Base-by-base conservation (phyloP, 176 grass and related monocot genomes). In the Rhynchospora pubera region DNA sequence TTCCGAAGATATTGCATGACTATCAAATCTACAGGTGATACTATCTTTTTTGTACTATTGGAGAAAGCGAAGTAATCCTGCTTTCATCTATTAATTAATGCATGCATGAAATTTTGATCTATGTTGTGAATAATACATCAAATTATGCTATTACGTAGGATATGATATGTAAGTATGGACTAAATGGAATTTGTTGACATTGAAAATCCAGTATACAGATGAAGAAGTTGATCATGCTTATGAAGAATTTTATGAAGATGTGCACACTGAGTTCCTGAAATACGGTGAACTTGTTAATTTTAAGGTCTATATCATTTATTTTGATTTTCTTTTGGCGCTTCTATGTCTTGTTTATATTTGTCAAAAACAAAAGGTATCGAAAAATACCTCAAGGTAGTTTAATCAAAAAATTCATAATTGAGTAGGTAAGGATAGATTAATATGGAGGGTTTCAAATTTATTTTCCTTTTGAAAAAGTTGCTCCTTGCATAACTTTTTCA, bases 211-310 rank as follows among this genome's bases (percentile, higher is more conserved):
- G 96, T 99, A 79, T 73, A 95, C 92, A 55, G 96, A 99, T 82
- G 96, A 99, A 90, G 92, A 98, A 76, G 68, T 98, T 82, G 90
- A 98, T 79, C 78, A 87, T 16, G 89, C 82, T 74, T 98, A 98
- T 86, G 92, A 98, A 93, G 92, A 98, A 90, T 98, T 98, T 91
- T 98, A 98, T 82, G 96, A 98, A 70, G 96, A 98, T 47, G 96
- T 98, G 70, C 96, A 98, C 77, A 94, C 92, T 26, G 96, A 98
- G 87, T 98, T 98, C 87, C 79, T 93, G 84, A 98, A 94, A 86
- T 98, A 87, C 69, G 92, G 96, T 61, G 96, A 94, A 92, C 89
- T 98, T 85, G 74, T 87, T 15, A 98, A 98, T 81, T 98, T 98
- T 82, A 98, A 98, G 92, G 96, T 98, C 63, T 53, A 10, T 77